Percentiles rank a stretch among this genome's conserved stretches.
These are phyloP conservation scores for Chaetoceros tenuissimus DNA, from an alignment of 108 stramenopile species.

Conservation along the genomic window DNA sequence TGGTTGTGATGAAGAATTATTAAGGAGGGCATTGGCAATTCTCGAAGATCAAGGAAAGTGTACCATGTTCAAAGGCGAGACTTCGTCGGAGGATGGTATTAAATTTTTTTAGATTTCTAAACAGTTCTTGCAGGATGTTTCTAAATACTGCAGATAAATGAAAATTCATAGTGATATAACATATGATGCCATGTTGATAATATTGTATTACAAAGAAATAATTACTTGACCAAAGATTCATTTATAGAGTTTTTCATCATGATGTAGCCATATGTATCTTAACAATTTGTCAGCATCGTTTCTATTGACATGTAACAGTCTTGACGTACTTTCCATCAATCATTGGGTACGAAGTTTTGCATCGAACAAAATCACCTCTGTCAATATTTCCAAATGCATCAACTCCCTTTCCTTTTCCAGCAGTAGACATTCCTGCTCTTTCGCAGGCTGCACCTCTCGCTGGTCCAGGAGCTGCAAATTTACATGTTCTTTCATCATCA, in stretches of 20 bases:
- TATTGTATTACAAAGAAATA: too few species aligned
- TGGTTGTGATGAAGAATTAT: conserved; percentile 75
- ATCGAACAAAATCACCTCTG: conserved; percentile 36
- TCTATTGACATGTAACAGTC: background rate
- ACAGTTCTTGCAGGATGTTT: too few species aligned
- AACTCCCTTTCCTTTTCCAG: conserved; percentile 11
- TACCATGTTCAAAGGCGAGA: conserved; percentile 74
- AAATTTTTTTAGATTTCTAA: conserved; percentile 67
- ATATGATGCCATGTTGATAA: too few species aligned
- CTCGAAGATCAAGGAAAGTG: conserved; percentile 76
- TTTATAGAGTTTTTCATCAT: too few species aligned
- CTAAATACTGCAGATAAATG: too few species aligned
- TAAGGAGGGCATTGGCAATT: conserved; percentile 65
- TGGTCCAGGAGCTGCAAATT: conserved; percentile 33
- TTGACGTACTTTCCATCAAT: background rate
- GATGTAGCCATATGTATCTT: too few species aligned
- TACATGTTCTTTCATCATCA: conserved; percentile 43
- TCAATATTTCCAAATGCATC: conserved; percentile 46
- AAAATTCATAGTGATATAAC: too few species aligned
- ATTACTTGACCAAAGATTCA: too few species aligned
- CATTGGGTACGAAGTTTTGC: conserved; percentile 17
- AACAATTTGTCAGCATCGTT: too few species aligned
- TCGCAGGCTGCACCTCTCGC: conserved; percentile 41
- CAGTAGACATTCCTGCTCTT: conserved; percentile 28
- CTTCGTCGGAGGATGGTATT: conserved; percentile 78